Evolutionary conservation across 1,284 basidiomycete genomes (phyloP).

Genomic region (Cutaneotrichosporon sp.): DNA sequence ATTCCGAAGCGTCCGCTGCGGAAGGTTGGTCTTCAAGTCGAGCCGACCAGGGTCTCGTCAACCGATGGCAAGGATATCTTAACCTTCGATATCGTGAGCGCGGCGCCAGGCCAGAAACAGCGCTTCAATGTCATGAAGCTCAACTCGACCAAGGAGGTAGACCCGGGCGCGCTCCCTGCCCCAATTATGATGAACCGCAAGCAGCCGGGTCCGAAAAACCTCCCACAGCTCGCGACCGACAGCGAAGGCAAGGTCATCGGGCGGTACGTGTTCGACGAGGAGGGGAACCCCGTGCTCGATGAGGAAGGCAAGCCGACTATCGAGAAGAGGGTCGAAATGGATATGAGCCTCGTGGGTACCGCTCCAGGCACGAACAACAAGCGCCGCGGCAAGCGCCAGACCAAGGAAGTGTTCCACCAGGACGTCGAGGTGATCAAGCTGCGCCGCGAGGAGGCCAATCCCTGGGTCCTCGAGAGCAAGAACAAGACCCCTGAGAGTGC

Average conservation of each 20-base stretch:
- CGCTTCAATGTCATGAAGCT: constrained; percentile 48
- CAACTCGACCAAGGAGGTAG: constrained; percentile 34
- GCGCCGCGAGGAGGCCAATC: constrained; percentile 45
- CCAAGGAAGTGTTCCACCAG: constrained; percentile 47
- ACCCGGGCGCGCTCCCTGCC: constrained; percentile 34
- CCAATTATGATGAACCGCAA: constrained; percentile 48
- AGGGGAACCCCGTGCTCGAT: constrained; percentile 43
- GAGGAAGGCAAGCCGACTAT: constrained; percentile 40
- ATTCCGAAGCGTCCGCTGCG: background rate
- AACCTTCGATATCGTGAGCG: constrained; percentile 46
- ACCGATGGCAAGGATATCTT: constrained; percentile 28
- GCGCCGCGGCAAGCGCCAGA: constrained; percentile 30
- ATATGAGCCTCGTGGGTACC: constrained; percentile 41
- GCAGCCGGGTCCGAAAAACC: constrained; percentile 36
- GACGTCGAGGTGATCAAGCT: constrained; percentile 46
- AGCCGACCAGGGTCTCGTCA: background rate
- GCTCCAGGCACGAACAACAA: constrained; percentile 28
- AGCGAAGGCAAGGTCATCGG: constrained; percentile 43
- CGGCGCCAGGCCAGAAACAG: constrained; percentile 19
- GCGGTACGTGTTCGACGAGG: constrained; percentile 42
- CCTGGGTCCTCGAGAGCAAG: constrained; percentile 46
- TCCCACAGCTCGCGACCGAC: constrained; percentile 37
- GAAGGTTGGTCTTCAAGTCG: background rate
- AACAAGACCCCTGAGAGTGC: constrained; percentile 28
- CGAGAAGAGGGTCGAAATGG: constrained; percentile 38